Evolutionary conservation across 352 stramenopile species (phyloP), one percentile per base, ranked within the genome.

Genomic region (Phytopythium boreale): DNA sequence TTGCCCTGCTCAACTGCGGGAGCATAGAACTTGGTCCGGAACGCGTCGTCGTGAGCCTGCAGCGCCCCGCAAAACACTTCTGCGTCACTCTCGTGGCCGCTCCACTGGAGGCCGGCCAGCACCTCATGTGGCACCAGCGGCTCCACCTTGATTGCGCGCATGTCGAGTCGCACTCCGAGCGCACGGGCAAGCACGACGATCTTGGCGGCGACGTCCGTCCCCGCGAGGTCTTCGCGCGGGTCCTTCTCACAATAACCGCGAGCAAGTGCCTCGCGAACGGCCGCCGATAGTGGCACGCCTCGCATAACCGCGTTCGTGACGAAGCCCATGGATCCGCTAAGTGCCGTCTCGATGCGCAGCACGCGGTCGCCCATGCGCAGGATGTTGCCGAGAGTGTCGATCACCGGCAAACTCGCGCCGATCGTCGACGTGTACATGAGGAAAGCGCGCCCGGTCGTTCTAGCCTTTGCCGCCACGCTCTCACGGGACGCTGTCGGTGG

Each of bases 381-480:
- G 50, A 92, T 88, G 63, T 90, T 88, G 47, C 78, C 80, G 15
- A 93, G 72, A 26, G 85, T 93, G 60, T 91, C 81, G 36, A 93
- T 67, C 15, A 93, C 80, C 0, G 85, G 85, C 7, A 93, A 41
- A 61, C 77, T 89, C 31, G 82, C 85, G 11, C 75, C 82, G 57
- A 93, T 84, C 11, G 84, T 90, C 11, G 85, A 91, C 26, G 84
- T 88, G 75, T 91, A 92, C 77, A 93, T 83, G 67, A 91, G 79
- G 59, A 89, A 93, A 12, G 82, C 80, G 26, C 82, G 84, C 0
- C 80, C 82, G 14, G 69, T 62, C 66, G 72, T 67, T 10, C 50
- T 34, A 15, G 53, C 65, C 10, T 74, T 79, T 1, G 76, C 80
- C 14, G 80, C 77, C 4, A 89, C 72, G 64, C 79, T 87, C 52